These are phyloP conservation scores for Massarina eburnea DNA, from an alignment of 2,329 filamentous ascomycete species.

Conservation along the genomic window DNA sequence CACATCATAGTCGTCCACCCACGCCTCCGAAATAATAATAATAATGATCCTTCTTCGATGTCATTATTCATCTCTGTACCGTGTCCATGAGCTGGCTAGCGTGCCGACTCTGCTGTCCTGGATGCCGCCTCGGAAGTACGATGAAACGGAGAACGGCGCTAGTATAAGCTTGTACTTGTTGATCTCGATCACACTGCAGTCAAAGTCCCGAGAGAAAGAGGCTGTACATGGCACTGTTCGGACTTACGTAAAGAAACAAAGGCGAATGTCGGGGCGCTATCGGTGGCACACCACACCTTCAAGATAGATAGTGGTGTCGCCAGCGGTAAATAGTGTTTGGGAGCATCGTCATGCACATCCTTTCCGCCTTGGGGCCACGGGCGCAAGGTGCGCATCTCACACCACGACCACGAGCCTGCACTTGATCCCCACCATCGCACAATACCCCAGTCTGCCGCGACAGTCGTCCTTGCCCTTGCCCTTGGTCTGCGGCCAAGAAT, in stretches of 20 bases:
- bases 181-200: not conserved
- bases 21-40: not conserved
- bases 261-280: no score
- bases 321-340: no score
- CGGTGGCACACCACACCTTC: not conserved
- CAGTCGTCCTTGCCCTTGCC: no score
- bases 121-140: not conserved
- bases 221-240: no score
- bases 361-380: conserved; percentile 4
- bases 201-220: not conserved
- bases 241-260: no score
- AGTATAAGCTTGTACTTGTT: not conserved
- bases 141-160: not conserved
- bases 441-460: not conserved
- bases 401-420: not conserved
- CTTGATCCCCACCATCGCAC: not conserved
- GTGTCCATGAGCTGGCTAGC: not conserved
- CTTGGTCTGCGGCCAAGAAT: conserved; percentile 3
- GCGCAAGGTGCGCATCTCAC: conserved; percentile 1
- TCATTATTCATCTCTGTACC: not conserved
- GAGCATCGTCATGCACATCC: conserved; percentile 15
- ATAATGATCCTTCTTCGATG: not conserved
- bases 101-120: not conserved
- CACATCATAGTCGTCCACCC: not conserved
- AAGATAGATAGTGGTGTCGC: no score